Conservation (phyloP, 352 stramenopile genomes). For the Pythium monospermum region DNA sequence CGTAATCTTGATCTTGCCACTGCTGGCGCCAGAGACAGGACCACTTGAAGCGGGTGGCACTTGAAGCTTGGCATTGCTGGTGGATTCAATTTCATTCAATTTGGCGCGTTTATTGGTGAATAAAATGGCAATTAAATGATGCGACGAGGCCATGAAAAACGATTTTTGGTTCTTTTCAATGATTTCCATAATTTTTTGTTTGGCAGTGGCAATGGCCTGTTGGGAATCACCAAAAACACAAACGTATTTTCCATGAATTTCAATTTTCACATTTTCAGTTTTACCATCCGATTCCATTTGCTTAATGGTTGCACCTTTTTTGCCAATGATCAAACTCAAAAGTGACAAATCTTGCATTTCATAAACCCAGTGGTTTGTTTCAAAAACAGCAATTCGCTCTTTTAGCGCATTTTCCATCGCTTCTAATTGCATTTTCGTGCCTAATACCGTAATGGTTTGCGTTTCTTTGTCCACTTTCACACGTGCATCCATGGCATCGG, state of each 20-base stretch:
- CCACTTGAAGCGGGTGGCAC: conserved; percentile 30
- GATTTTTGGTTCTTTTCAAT: conserved; percentile 71
- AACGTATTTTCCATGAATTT: conserved; percentile 61
- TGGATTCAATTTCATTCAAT: conserved; percentile 58
- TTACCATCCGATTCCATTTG: conserved; percentile 55
- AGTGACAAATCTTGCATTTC: conserved; percentile 54
- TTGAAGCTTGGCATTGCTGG: conserved; percentile 53
- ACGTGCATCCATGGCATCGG: conserved; percentile 46
- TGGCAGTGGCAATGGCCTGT: conserved; percentile 40
- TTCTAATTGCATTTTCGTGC: conserved; percentile 60
- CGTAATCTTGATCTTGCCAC: conserved; percentile 58
- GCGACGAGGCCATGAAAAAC: conserved; percentile 52
- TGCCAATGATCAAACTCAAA: conserved; percentile 77
- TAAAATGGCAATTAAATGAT: conserved; percentile 58
- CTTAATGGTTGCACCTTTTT: conserved; percentile 78
- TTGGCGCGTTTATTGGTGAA: conserved; percentile 75
- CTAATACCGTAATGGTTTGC: conserved; percentile 50
- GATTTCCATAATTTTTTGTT: conserved; percentile 54
- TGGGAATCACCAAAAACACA: conserved; percentile 59
- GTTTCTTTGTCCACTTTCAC: conserved; percentile 73
- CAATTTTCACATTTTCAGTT: conserved; percentile 44
- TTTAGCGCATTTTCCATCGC: conserved; percentile 59
- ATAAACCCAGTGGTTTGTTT: conserved; percentile 50
- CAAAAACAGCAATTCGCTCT: conserved; percentile 48
- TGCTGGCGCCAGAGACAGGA: conserved; percentile 1